These are phyloP conservation scores for Furcasterigmium sp. DNA, from an alignment of 2,329 filamentous ascomycete species.

Conservation along the genomic window DNA sequence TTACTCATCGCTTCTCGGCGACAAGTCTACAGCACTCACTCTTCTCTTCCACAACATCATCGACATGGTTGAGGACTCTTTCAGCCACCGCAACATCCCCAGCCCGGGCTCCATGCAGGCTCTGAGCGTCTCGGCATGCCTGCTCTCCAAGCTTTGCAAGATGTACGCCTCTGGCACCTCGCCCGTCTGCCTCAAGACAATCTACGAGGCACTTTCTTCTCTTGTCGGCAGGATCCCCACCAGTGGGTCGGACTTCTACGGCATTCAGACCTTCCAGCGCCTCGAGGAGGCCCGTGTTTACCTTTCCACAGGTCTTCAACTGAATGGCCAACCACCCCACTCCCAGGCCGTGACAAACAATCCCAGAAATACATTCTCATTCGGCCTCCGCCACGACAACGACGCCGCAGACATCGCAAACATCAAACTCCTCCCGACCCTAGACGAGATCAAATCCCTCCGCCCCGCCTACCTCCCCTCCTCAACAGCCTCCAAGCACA, in stretches of 20 bases:
- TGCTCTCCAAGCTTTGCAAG: slow-evolving; percentile 27
- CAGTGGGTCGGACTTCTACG: slow-evolving; percentile 16
- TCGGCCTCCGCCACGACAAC: slow-evolving; percentile 40
- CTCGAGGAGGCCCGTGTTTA: slow-evolving; percentile 25
- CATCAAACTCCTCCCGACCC: slow-evolving; percentile 45
- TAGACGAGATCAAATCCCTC: slow-evolving; percentile 36
- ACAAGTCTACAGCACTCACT: slow-evolving; percentile 23
- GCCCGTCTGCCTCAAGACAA: slow-evolving; percentile 16
- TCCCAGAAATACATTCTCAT: slow-evolving; percentile 21
- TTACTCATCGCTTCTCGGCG: slow-evolving; percentile 27
- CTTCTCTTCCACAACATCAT: slow-evolving; percentile 24
- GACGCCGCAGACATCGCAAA: slow-evolving; percentile 38
- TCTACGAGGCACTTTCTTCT: slow-evolving; percentile 8
- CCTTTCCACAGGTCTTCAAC: slow-evolving; percentile 24
- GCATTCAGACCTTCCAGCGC: slow-evolving; percentile 22
- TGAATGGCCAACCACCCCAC: too few species aligned
- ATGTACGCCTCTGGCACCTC: slow-evolving; percentile 28
- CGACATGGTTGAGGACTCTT: slow-evolving; percentile 14
- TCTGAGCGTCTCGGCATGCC: slow-evolving; percentile 21
- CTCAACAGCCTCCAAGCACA: slow-evolving; percentile 22
- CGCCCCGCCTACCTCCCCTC: slow-evolving; percentile 38
- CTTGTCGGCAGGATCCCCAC: slow-evolving; percentile 1
- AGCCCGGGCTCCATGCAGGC: slow-evolving; percentile 13
- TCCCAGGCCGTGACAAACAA: too few species aligned
- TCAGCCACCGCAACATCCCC: slow-evolving; percentile 5